Conservation (phyloP, 371 early-diverging fungal genomes). For the Mucor plumbeus region DNA sequence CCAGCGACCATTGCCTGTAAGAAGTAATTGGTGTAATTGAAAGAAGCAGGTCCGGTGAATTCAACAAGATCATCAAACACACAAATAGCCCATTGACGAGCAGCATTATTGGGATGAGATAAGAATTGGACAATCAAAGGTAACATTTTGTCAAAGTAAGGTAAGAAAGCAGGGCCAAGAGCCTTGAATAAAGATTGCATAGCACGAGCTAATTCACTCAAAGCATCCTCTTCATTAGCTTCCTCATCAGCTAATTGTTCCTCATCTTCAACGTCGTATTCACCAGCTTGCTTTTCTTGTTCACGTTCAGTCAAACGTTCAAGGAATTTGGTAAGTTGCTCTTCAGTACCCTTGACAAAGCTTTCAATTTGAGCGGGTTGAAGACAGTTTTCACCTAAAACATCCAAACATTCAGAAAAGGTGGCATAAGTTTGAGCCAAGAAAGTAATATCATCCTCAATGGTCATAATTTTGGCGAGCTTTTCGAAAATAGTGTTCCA, state of each 20-base stretch:
- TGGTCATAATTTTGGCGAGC: constrained; percentile 70
- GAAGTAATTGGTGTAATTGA: constrained; percentile 75
- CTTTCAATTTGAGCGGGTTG: constrained; percentile 63
- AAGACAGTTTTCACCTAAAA: constrained; percentile 72
- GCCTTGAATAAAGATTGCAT: constrained; percentile 77
- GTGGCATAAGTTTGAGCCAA: constrained; percentile 77
- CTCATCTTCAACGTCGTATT: constrained; percentile 91
- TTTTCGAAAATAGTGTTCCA: constrained; percentile 74
- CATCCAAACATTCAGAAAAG: constrained; percentile 76
- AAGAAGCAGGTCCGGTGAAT: constrained; percentile 82
- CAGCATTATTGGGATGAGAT: constrained; percentile 65
- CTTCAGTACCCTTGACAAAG: constrained; percentile 69
- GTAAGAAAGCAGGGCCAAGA: constrained; percentile 74
- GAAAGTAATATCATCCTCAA: constrained; percentile 82
- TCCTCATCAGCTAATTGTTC: constrained; percentile 83
- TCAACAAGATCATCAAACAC: constrained; percentile 92
- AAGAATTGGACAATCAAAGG: constrained; percentile 71
- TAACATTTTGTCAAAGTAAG: constrained; percentile 79
- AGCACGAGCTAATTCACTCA: constrained; percentile 78
- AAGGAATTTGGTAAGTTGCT: constrained; percentile 74
- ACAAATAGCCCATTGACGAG: constrained; percentile 91
- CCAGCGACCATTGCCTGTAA: constrained; percentile 67
- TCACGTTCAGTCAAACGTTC: constrained; percentile 74
- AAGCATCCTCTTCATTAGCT: constrained; percentile 78
- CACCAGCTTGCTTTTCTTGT: constrained; percentile 73